A percentile compares a stretch with the other conserved stretches of the same genome.
Conservation (phyloP, 495 filamentous ascomycete species). For the Daldinia loculata region DNA sequence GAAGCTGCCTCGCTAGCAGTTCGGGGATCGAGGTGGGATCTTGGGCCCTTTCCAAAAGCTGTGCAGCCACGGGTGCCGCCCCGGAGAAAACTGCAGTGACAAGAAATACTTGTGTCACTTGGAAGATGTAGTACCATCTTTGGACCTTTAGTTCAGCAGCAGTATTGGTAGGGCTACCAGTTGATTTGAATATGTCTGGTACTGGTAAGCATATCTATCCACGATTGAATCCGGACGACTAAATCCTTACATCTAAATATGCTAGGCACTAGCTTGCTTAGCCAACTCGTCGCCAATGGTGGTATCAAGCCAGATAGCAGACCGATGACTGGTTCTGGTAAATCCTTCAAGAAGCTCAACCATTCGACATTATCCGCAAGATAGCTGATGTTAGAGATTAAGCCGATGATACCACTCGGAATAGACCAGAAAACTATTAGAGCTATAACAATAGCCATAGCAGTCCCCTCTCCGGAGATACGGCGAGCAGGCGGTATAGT, state of each 20-base stretch:
- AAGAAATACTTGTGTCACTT: constrained; percentile 91
- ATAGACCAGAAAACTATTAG: constrained; percentile 92
- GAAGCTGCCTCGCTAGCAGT: constrained; percentile 76
- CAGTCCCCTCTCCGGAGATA: constrained; percentile 71
- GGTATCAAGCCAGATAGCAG: constrained; percentile 84
- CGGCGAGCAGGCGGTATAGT: constrained; percentile 83
- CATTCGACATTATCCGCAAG: constrained; percentile 69
- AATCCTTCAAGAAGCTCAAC: constrained; percentile 70
- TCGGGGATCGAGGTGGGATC: constrained; percentile 66
- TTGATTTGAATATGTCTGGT: constrained; percentile 72
- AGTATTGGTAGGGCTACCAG: constrained; percentile 75
- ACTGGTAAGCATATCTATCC: constrained; percentile 19
- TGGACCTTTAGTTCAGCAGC: constrained; percentile 80
- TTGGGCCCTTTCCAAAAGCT: constrained; percentile 63
- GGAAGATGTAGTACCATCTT: constrained; percentile 86
- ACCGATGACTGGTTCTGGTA: constrained; percentile 72
- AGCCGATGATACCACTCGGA: constrained; percentile 79
- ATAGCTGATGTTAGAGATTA: constrained; percentile 78
- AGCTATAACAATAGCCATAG: constrained; percentile 69
- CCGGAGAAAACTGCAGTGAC: constrained; percentile 77
- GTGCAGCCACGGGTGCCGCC: constrained; percentile 69
- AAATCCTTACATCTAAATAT: constrained; percentile 70
- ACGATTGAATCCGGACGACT: neutral
- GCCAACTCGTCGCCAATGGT: constrained; percentile 72
- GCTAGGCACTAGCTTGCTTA: constrained; percentile 83